These are phyloP conservation scores for Pseudocercospora crystallina DNA, from an alignment of 2,329 filamentous ascomycete species.

Conservation along the genomic window DNA sequence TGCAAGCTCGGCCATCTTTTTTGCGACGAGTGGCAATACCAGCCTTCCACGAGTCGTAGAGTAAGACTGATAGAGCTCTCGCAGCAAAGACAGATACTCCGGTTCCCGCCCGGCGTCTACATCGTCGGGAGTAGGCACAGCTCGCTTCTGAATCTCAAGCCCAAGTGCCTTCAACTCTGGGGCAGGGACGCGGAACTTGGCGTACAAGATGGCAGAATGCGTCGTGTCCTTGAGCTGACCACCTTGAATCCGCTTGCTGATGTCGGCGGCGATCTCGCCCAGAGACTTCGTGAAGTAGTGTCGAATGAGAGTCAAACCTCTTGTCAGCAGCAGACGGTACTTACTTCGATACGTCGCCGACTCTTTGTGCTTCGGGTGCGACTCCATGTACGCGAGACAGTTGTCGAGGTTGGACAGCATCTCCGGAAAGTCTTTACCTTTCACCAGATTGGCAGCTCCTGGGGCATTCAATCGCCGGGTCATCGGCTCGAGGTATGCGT, in stretches of 20 bases:
- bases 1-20: slow-evolving; percentile 58
- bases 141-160: slow-evolving; percentile 66
- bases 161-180: slow-evolving; percentile 66
- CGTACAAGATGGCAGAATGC: slow-evolving; percentile 68
- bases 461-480: slow-evolving; percentile 89
- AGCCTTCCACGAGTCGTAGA: slow-evolving; percentile 58
- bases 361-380: slow-evolving; percentile 81
- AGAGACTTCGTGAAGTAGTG: slow-evolving; percentile 65
- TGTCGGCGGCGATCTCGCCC: slow-evolving; percentile 62
- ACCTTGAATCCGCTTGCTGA: slow-evolving; percentile 63
- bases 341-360: slow-evolving; percentile 83
- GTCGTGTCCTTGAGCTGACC: slow-evolving; percentile 70
- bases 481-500: slow-evolving; percentile 87
- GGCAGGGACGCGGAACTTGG: slow-evolving; percentile 68
- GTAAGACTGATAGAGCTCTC: slow-evolving; percentile 64
- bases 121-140: slow-evolving; percentile 50
- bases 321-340: slow-evolving; percentile 77
- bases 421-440: slow-evolving; percentile 79
- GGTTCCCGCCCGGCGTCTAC: slow-evolving; percentile 57
- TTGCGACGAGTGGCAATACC: slow-evolving; percentile 61
- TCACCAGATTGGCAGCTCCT: slow-evolving; percentile 80
- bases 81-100: slow-evolving; percentile 66
- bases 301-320: slow-evolving; percentile 65
- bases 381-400: slow-evolving; percentile 89
- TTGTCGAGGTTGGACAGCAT: slow-evolving; percentile 85